phyloP scores from a whole-genome alignment of 257 asterid genomes.

The Orobanche coerulescens region DNA sequence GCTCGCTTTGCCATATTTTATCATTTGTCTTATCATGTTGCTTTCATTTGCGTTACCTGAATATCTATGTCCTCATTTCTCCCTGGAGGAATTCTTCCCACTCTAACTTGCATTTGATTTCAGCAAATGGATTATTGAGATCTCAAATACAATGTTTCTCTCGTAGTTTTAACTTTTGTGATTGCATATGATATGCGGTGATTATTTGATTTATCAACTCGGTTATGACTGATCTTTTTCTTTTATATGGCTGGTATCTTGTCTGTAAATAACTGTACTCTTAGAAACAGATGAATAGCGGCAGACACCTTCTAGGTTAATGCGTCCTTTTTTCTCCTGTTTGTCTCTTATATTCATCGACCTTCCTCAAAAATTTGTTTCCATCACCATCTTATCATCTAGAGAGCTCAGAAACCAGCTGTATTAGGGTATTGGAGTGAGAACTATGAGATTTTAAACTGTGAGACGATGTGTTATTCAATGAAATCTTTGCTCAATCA shows the following conservation, averaged over 20 bases:
- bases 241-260: background rate
- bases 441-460: background rate
- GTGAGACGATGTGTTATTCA: background rate
- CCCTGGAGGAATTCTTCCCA: slow-evolving; percentile 6
- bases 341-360: background rate
- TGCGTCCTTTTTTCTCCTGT: background rate
- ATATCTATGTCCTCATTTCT: background rate
- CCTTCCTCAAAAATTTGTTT: slow-evolving; percentile 1
- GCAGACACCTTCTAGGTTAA: background rate
- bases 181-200: background rate
- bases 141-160: background rate
- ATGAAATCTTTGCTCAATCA: background rate
- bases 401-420: background rate
- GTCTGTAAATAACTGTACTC: background rate
- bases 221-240: background rate
- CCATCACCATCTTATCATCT: background rate
- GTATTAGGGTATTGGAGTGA: background rate
- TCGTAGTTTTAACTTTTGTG: background rate
- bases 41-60: background rate
- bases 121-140: slow-evolving; percentile 7
- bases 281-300: background rate
- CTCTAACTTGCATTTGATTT: background rate
- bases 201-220: background rate
- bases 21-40: background rate
- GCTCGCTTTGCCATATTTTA: too few relatives aligned